Conservation (phyloP, 352 stramenopile genomes). For the Blastocystis sp. region DNA sequence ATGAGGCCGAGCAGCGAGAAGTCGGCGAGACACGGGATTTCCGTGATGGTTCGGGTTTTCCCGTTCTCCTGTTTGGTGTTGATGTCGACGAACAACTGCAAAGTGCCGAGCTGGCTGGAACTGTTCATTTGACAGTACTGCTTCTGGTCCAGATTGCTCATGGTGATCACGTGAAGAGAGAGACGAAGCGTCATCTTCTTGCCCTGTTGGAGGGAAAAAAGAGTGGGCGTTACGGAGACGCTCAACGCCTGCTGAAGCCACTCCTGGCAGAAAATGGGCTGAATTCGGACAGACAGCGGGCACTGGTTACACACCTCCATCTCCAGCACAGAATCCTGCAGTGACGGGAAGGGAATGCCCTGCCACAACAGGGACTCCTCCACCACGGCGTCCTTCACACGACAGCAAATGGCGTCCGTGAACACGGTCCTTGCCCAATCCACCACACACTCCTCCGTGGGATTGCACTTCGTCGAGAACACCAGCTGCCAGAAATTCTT, state of each 20-base stretch:
- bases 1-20: conserved; percentile 13
- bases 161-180: not conserved
- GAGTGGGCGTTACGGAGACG: not conserved
- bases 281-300: conserved; percentile 2
- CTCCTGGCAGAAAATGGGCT: conserved; percentile 35
- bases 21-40: not conserved
- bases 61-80: not conserved
- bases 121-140: conserved; percentile 3
- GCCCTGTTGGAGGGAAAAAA: not conserved
- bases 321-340: not conserved
- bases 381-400: not conserved
- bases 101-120: not conserved
- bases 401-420: not conserved
- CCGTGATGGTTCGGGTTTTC: conserved; percentile 15
- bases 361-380: conserved; percentile 6
- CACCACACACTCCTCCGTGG: not conserved
- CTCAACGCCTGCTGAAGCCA: conserved; percentile 7
- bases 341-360: conserved; percentile 16
- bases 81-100: conserved; percentile 52
- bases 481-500: conserved; percentile 26
- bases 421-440: conserved; percentile 1
- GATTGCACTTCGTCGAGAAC: conserved; percentile 4
- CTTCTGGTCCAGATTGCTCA: not conserved
- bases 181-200: not conserved
- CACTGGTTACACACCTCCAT: not conserved